Evolutionary conservation across 2,329 filamentous ascomycete genomes (phyloP).

Genomic region (Diplodia mutila): DNA sequence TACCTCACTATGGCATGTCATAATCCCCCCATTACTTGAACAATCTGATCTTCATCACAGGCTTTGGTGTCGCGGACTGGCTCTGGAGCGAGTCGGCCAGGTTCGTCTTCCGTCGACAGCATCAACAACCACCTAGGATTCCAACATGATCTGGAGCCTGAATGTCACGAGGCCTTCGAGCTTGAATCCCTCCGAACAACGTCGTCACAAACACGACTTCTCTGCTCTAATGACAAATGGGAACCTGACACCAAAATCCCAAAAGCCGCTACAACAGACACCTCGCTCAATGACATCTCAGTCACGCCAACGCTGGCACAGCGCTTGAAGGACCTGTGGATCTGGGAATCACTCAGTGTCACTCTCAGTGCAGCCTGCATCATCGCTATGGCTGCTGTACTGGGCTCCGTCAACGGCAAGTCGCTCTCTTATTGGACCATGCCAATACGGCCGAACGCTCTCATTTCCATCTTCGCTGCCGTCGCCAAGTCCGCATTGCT

Average conservation of each 20-base stretch:
- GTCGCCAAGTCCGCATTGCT: constrained; percentile 38
- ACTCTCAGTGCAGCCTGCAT: not conserved
- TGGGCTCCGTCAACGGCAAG: constrained; percentile 22
- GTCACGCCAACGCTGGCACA: not conserved
- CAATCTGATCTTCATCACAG: too few relatives aligned
- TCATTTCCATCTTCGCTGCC: constrained; percentile 41
- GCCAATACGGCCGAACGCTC: constrained; percentile 35
- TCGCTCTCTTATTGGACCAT: constrained; percentile 25
- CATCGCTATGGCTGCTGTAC: constrained; percentile 21
- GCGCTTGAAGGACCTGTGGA: not conserved
- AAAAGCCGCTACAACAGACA: not conserved
- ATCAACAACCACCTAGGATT: too few relatives aligned
- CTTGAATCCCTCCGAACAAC: too few relatives aligned
- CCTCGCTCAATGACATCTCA: not conserved
- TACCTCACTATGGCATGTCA: too few relatives aligned
- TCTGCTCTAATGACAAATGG: too few relatives aligned
- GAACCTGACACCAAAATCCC: not conserved
- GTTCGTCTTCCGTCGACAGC: too few relatives aligned
- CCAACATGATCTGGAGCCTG: too few relatives aligned
- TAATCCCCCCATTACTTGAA: too few relatives aligned
- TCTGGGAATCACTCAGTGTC: not conserved
- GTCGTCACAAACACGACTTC: too few relatives aligned
- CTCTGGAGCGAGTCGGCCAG: too few relatives aligned
- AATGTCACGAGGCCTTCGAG: too few relatives aligned
- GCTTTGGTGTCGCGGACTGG: too few relatives aligned